A percentile compares a stretch with the other conserved stretches of the same genome.
These are phyloP conservation scores for Penicillium pancosmium DNA, from an alignment of 495 filamentous ascomycete species.

Conservation along the genomic window DNA sequence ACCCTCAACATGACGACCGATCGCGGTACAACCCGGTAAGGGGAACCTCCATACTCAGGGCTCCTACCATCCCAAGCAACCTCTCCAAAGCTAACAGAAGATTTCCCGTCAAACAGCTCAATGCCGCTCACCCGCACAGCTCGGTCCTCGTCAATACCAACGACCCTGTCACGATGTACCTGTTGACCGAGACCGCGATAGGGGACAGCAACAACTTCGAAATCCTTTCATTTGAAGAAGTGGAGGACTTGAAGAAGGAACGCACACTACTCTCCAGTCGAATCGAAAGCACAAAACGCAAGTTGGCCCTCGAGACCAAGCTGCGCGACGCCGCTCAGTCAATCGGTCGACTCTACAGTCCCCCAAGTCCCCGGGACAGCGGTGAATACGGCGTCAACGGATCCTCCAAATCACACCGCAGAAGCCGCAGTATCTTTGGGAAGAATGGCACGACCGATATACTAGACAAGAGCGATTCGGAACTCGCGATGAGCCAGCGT, in stretches of 20 bases:
- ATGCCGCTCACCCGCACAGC: conserved; percentile 38
- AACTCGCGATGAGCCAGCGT: conserved; percentile 69
- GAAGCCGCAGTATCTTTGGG: conserved; percentile 57
- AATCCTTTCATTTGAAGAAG: conserved; percentile 85
- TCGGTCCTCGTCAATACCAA: conserved; percentile 48
- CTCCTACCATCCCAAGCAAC: background rate
- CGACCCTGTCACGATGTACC: conserved; percentile 72
- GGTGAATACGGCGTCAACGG: conserved; percentile 36
- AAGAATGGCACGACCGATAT: conserved; percentile 31
- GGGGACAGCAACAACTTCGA: conserved; percentile 82
- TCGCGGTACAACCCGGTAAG: conserved; percentile 47
- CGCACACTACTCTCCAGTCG: conserved; percentile 65
- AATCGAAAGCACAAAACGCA: conserved; percentile 78
- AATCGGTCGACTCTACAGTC: conserved; percentile 74
- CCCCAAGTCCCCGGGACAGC: conserved; percentile 45
- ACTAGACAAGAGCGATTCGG: conserved; percentile 66
- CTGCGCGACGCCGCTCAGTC: conserved; percentile 90
- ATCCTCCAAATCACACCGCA: conserved; percentile 29
- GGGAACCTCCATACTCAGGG: conserved; percentile 10
- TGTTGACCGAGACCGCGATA: conserved; percentile 91
- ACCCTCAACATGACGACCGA: conserved; percentile 37
- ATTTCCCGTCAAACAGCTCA: conserved; percentile 28
- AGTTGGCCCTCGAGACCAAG: conserved; percentile 88
- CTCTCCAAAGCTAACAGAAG: conserved; percentile 14
- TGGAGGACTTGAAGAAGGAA: conserved; percentile 89